Evolutionary conservation across 2,329 filamentous ascomycete genomes (phyloP), one percentile per base, ranked within the genome.

Genomic region (Cercospora canescens): DNA sequence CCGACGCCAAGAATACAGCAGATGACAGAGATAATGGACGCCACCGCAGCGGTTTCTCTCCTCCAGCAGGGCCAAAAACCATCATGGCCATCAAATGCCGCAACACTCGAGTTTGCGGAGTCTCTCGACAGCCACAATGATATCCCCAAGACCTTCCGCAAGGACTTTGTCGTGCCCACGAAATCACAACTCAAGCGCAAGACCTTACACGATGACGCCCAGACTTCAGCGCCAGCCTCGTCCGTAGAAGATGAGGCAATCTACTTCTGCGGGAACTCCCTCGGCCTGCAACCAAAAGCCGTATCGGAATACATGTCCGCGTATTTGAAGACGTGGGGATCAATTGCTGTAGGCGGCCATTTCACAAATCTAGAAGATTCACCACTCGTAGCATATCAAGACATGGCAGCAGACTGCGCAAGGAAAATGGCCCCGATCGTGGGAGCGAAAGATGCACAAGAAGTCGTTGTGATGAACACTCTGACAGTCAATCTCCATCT

Each of bases 221-320:
- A 70, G n/a, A 72, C 70, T 28, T 35, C 57, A 30, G 61, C 67
- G 3, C 57, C 62, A 1, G 70, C 72, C 24, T 60, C 66, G 18
- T 63, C 61, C 16, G 54, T 67, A 9, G 63, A 71, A 21, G 80
- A 83, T 26, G 80, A 82, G 56, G 86, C 84, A 67, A 89, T 93
- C 67, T 97, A 97, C 79, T 89, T 97, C 71, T 94, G 92, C 71
- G 94, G 93, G 62, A 96, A 97, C 81, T 96, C 93, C 0, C 85
- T 97, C 1, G 93, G 93, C 34, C 86, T 94, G 6, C 93, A 96
- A 77, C 93, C 93, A 54, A 88, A 87, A 71, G 86, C 85, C 11
- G 87, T 89, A 0, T 83, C 86, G 14, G 80, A 84, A 30, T 88
- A 92, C 67, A 80, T 96, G 67, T 82, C 88, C 50, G 85, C 87